A percentile compares a stretch with the other conserved stretches of the same genome.
Conservation (phyloP, 2,329 filamentous ascomycete species). For the Elsinoe perseae region DNA sequence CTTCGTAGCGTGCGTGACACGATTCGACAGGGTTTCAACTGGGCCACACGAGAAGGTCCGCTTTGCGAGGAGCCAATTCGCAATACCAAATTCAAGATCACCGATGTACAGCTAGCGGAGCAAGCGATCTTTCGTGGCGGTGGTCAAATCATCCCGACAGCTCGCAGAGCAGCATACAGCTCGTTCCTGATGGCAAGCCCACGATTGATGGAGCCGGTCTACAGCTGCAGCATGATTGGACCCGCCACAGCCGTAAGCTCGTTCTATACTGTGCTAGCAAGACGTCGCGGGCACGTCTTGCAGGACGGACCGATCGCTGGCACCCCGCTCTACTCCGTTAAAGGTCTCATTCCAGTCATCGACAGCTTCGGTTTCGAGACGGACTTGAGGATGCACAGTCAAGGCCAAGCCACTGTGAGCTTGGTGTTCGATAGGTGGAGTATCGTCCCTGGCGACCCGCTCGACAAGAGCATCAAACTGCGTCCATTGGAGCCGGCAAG, state of each 20-base stretch:
- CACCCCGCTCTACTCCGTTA: constrained; percentile 86
- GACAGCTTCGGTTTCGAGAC: constrained; percentile 98
- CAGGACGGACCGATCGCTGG: constrained; percentile 91
- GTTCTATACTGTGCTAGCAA: constrained; percentile 84
- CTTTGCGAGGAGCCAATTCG: constrained; percentile 98
- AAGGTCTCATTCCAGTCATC: constrained; percentile 87
- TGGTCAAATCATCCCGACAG: constrained; percentile 94
- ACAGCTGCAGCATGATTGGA: constrained; percentile 85
- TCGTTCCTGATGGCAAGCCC: constrained; percentile 96
- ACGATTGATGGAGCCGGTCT: constrained; percentile 92
- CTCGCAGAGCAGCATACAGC: constrained; percentile 85
- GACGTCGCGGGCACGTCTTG: constrained; percentile 83
- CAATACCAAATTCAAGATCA: constrained; percentile 95
- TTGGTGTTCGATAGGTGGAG: constrained; percentile 95
- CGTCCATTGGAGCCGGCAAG: constrained; percentile 79
- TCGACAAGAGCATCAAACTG: constrained; percentile 77
- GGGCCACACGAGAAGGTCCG: constrained; percentile 91
- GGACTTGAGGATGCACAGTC: constrained; percentile 89
- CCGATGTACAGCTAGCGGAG: constrained; percentile 74
- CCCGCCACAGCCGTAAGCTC: constrained; percentile 81
- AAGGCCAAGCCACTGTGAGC: constrained; percentile 82
- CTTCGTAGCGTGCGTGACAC: constrained; percentile 82
- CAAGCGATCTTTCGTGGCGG: constrained; percentile 93
- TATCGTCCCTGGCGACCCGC: constrained; percentile 88
- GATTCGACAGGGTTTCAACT: constrained; percentile 91